phyloP scores from a whole-genome alignment of 345 rosid species.

The Isatis tinctoria region DNA sequence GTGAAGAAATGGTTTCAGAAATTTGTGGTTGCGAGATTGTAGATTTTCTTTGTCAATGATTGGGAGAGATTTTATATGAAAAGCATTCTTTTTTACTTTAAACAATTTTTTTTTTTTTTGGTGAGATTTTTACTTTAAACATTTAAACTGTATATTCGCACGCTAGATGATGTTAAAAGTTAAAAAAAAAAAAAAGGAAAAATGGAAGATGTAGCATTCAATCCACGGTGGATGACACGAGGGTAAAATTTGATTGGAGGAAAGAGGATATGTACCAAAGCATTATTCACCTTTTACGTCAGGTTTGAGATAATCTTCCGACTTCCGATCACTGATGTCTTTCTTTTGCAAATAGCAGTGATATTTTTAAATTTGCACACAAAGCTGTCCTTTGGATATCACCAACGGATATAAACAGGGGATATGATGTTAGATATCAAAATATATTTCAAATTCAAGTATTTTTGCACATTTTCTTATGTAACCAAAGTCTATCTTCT shows the following conservation, averaged over 20 bases:
- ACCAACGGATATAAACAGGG: slow-evolving; percentile 11
- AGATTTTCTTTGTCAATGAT: neutral
- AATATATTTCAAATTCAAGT: neutral
- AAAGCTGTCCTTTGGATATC: slow-evolving; percentile 16
- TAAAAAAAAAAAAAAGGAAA: too few species aligned
- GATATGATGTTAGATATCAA: neutral
- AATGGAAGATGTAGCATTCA: neutral
- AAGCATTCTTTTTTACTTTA: neutral
- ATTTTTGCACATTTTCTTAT: neutral
- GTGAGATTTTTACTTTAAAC: neutral
- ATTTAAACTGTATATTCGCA: neutral
- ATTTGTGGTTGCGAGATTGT: neutral
- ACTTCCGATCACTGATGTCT: neutral
- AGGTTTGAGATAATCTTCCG: neutral
- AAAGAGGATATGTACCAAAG: slow-evolving; percentile 19
- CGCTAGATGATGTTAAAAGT: neutral
- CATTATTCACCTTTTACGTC: slow-evolving; percentile 16
- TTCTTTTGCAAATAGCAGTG: neutral
- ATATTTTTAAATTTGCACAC: neutral
- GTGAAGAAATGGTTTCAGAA: neutral
- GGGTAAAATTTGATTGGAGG: slow-evolving; percentile 18
- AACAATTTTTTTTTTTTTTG: neutral
- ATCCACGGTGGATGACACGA: slow-evolving; percentile 1
- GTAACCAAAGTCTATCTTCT: neutral
- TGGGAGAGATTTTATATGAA: neutral